Conservation (phyloP, 2,329 filamentous ascomycete genomes). For the Dichotomopilus funicola region DNA sequence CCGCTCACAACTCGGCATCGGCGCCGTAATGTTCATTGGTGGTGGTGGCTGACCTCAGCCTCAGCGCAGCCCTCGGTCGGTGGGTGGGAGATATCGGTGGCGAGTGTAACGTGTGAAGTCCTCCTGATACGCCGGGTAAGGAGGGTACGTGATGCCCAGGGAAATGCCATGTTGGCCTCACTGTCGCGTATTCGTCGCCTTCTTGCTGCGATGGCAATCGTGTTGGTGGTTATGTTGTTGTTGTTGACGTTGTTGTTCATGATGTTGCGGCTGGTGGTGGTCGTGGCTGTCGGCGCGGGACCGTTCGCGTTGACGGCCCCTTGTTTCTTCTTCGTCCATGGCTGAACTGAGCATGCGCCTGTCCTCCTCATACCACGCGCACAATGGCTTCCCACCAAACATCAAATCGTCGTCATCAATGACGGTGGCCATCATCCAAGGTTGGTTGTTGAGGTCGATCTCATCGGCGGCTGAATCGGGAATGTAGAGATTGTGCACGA, state of each 20-base stretch:
- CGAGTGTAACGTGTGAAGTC: not conserved
- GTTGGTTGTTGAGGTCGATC: constrained; percentile 22
- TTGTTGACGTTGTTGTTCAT: constrained; percentile 5
- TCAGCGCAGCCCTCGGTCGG: not conserved
- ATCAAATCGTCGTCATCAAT: constrained; percentile 57
- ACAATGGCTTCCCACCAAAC: constrained; percentile 54
- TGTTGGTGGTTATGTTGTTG: constrained; percentile 31
- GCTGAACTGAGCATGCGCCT: constrained; percentile 37
- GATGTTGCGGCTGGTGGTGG: constrained; percentile 31
- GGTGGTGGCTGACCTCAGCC: constrained; percentile 8
- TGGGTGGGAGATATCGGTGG: not conserved
- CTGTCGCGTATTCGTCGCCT: constrained; percentile 6
- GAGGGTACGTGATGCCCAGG: not conserved
- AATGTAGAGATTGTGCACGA: constrained; percentile 20
- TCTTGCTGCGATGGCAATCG: constrained; percentile 6
- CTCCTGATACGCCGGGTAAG: not conserved
- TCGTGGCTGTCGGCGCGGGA: constrained; percentile 20
- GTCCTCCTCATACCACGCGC: constrained; percentile 56
- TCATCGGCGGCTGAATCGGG: constrained; percentile 17
- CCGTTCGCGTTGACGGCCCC: constrained; percentile 34
- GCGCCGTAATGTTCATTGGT: not conserved
- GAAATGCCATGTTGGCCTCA: constrained; percentile 10
- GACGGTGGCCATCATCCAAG: constrained; percentile 48
- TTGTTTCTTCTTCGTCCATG: constrained; percentile 34
- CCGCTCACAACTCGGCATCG: no score